Conservation (phyloP, 768 basidiomycete genomes). For the Lentinula boryana region DNA sequence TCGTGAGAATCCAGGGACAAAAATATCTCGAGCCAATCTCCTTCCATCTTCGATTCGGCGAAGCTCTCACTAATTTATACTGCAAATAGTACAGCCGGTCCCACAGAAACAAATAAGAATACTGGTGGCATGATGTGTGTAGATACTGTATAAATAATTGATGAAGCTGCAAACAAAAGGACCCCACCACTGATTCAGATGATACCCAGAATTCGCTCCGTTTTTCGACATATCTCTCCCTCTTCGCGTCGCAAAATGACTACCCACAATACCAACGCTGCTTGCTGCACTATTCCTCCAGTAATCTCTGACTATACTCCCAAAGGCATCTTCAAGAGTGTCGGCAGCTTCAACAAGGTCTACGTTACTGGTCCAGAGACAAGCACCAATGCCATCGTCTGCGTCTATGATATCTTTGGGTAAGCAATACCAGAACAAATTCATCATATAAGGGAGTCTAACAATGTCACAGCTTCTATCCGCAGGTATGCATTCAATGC, state of each 20-base stretch:
- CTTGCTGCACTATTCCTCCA: conserved; percentile 52
- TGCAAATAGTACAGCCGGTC: background rate
- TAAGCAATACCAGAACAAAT: conserved; percentile 13
- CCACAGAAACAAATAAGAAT: background rate
- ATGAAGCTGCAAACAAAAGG: background rate
- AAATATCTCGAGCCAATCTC: background rate
- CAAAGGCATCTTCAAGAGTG: conserved; percentile 40
- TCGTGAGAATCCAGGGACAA: background rate
- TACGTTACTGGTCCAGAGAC: conserved; percentile 44
- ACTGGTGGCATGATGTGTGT: background rate
- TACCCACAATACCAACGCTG: conserved; percentile 33
- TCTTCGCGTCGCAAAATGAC: conserved; percentile 23
- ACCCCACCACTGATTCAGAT: conserved; percentile 9
- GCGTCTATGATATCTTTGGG: conserved; percentile 64
- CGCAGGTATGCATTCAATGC: conserved; percentile 18
- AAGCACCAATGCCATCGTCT: conserved; percentile 47
- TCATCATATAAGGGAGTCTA: background rate
- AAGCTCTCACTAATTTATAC: background rate
- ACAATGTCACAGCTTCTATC: conserved; percentile 36
- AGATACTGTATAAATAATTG: background rate
- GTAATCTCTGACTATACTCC: conserved; percentile 47
- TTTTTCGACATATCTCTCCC: conserved; percentile 31
- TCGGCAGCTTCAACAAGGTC: conserved; percentile 44
- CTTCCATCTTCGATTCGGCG: background rate
- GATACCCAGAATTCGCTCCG: conserved; percentile 29